These are phyloP conservation scores for Russula dissimulans DNA, from an alignment of 768 basidiomycete species.

Conservation along the genomic window DNA sequence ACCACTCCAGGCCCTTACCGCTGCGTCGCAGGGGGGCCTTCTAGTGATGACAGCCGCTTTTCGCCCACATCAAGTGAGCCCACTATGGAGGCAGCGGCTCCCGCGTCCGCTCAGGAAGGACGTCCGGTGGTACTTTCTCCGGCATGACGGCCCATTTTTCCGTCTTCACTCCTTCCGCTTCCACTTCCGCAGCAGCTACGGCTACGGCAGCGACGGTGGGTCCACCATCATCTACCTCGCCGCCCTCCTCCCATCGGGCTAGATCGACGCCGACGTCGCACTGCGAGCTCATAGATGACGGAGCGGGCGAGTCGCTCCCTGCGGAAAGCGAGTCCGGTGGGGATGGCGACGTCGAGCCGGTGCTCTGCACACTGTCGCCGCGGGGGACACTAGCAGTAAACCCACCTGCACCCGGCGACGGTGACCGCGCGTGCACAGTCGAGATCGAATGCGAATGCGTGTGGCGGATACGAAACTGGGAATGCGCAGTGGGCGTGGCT, in stretches of 20 bases:
- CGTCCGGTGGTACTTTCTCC: constrained; percentile 1
- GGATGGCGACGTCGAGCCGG: constrained; percentile 19
- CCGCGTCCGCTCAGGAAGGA: neutral
- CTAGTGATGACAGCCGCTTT: neutral
- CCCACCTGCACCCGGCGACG: constrained; percentile 25
- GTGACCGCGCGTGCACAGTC: constrained; percentile 39
- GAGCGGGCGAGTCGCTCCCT: constrained; percentile 45
- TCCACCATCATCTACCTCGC: constrained; percentile 21
- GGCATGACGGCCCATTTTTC: neutral
- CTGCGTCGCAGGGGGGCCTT: neutral
- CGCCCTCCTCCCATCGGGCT: constrained; percentile 8
- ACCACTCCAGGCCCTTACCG: neutral
- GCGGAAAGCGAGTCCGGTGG: constrained; percentile 31
- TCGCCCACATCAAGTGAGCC: neutral
- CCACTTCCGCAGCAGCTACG: no score
- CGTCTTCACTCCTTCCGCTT: neutral
- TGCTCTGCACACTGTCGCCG: constrained; percentile 1
- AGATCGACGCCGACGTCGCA: constrained; percentile 22
- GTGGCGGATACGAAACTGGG: constrained; percentile 28
- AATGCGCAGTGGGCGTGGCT: constrained; percentile 13
- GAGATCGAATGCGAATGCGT: constrained; percentile 41
- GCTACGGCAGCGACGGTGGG: neutral
- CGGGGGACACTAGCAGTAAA: neutral
- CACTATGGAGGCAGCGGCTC: neutral
- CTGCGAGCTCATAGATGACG: constrained; percentile 46